A percentile compares a stretch with the other conserved stretches of the same genome.
Conservation (phyloP, 2,329 filamentous ascomycete genomes). For the Cryphonectria parasitica region DNA sequence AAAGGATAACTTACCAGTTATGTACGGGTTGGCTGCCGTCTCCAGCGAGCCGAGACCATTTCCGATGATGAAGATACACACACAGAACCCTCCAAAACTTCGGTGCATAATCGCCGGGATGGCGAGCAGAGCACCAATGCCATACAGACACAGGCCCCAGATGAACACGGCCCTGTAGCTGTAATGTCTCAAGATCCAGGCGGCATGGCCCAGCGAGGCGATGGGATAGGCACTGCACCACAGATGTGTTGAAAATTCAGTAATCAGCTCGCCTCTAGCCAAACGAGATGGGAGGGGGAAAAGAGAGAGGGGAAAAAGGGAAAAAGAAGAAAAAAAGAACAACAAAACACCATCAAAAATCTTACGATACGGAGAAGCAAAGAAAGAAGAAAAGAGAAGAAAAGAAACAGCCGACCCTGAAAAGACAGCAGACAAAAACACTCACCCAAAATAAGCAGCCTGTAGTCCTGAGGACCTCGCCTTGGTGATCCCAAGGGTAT, state of each 20-base stretch:
- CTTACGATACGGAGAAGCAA: neutral
- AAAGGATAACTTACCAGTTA: conserved; percentile 50
- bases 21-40: conserved; percentile 77
- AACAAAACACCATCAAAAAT: neutral
- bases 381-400: neutral
- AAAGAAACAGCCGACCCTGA: no score
- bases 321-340: no score
- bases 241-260: neutral
- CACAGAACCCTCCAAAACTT: conserved; percentile 76
- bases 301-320: neutral
- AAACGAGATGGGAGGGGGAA: neutral
- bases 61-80: conserved; percentile 73
- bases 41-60: conserved; percentile 75
- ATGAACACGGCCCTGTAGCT: conserved; percentile 71
- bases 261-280: no score
- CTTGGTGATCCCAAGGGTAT: conserved; percentile 56
- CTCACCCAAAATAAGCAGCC: conserved; percentile 66
- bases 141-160: conserved; percentile 69
- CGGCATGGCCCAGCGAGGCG: conserved; percentile 68
- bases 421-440: conserved; percentile 7
- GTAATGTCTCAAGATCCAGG: conserved; percentile 67
- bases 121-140: conserved; percentile 60
- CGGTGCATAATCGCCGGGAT: conserved; percentile 61
- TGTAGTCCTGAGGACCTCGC: conserved; percentile 65
- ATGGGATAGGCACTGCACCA: conserved; percentile 64